A percentile compares a stretch with the other conserved stretches of the same genome.
These are phyloP conservation scores for Beauveria varroae DNA, from an alignment of 2,329 filamentous ascomycete genomes.

Conservation along the genomic window DNA sequence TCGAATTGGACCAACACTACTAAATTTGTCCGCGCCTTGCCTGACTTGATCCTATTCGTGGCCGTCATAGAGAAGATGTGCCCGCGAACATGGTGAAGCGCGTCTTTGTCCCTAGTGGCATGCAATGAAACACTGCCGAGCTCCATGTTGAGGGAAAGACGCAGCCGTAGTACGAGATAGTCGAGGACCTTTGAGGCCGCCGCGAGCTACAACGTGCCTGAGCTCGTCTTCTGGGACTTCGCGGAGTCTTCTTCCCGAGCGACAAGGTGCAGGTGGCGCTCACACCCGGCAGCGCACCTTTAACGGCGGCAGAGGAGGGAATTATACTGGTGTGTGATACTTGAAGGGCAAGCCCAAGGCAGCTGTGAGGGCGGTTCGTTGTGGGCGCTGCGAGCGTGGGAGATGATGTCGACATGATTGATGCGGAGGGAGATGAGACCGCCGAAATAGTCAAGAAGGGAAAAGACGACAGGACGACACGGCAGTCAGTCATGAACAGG, in stretches of 20 bases:
- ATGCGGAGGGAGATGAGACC: constrained; percentile 16
- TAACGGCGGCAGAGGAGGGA: constrained; percentile 34
- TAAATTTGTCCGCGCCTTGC: constrained; percentile 48
- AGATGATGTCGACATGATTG: constrained; percentile 33
- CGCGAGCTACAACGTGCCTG: constrained; percentile 49
- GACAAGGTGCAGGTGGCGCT: background rate
- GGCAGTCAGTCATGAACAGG: constrained; percentile 38
- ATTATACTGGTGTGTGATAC: constrained; percentile 48
- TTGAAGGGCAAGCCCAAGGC: constrained; percentile 49
- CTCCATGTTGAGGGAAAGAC: constrained; percentile 19
- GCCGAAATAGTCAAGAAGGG: constrained; percentile 16
- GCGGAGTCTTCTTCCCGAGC: background rate
- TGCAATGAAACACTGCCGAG: constrained; percentile 43
- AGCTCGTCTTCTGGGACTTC: constrained; percentile 55
- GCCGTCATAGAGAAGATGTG: constrained; percentile 37
- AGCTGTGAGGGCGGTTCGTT: constrained; percentile 38
- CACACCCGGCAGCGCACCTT: constrained; percentile 30
- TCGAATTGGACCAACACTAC: constrained; percentile 28
- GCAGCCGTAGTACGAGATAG: constrained; percentile 41
- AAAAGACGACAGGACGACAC: constrained; percentile 26
- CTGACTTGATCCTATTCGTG: constrained; percentile 45
- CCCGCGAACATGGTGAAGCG: constrained; percentile 54
- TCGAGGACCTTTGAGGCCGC: constrained; percentile 34
- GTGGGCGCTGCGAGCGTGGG: too few relatives aligned
- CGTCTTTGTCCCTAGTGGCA: constrained; percentile 52